These are phyloP conservation scores for Abrus pulchellus DNA, from an alignment of 306 rosid genomes.

Conservation along the genomic window DNA sequence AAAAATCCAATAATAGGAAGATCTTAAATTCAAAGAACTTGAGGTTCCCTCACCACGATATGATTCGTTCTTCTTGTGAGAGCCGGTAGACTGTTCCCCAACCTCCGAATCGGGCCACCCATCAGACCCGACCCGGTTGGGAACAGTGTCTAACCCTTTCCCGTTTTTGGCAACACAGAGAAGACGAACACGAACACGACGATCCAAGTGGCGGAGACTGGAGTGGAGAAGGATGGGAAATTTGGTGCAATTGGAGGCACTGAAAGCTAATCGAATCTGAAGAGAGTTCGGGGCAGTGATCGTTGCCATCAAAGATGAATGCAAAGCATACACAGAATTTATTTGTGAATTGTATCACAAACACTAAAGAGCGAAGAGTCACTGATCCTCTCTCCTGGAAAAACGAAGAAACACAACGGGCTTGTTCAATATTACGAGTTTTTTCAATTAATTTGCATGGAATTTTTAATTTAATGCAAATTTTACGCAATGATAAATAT, in stretches of 20 bases:
- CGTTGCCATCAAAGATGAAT: background rate
- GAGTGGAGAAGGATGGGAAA: background rate
- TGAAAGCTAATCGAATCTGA: constrained; percentile 23
- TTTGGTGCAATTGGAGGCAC: background rate
- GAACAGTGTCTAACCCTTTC: background rate
- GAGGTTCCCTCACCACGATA: background rate
- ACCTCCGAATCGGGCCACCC: background rate
- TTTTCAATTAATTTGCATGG: background rate
- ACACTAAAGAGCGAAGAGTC: too few species aligned
- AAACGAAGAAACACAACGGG: too few species aligned
- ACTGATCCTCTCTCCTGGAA: too few species aligned
- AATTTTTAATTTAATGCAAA: too few species aligned
- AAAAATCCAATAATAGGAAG: background rate
- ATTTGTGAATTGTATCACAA: too few species aligned
- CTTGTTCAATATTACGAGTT: too few species aligned
- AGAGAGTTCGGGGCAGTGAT: constrained; percentile 22
- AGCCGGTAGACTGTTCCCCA: background rate
- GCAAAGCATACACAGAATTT: background rate
- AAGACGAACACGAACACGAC: background rate
- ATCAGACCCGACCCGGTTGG: background rate
- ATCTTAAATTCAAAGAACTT: background rate
- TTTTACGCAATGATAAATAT: background rate
- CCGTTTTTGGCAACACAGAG: background rate
- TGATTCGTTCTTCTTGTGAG: constrained; percentile 1
- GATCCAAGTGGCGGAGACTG: background rate